Evolutionary conservation across 768 basidiomycete genomes (phyloP).

Genomic region (Phlegmacium glaucopus): DNA sequence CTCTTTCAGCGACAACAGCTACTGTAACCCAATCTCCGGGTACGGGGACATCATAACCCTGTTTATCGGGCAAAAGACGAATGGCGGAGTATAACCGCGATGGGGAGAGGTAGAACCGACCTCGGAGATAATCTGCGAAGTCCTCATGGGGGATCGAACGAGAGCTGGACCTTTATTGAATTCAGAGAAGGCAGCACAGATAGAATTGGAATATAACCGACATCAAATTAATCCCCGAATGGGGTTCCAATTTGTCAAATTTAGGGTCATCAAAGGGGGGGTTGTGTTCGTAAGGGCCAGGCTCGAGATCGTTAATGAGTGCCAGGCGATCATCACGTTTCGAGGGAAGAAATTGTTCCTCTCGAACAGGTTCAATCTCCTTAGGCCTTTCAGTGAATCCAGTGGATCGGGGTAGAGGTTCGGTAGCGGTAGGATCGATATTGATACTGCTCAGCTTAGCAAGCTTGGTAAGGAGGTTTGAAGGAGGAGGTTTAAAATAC

Average conservation of each 20-base stretch:
- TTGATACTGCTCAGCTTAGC: conserved; percentile 30
- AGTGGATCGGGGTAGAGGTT: conserved; percentile 17
- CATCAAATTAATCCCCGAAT: conserved; percentile 84
- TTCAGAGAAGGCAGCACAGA: conserved; percentile 2
- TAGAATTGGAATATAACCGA: conserved; percentile 36
- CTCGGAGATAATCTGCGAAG: conserved; percentile 75
- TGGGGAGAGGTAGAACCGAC: conserved; percentile 85
- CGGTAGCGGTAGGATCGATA: conserved; percentile 10
- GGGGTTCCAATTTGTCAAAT: conserved; percentile 83
- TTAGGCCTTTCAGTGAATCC: conserved; percentile 36
- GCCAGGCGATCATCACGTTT: conserved; percentile 61
- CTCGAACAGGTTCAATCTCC: conserved; percentile 1
- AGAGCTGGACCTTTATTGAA: conserved; percentile 45
- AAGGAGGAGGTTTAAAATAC: conserved; percentile 41
- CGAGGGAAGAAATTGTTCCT: conserved; percentile 2
- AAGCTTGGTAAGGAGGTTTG: conserved; percentile 51
- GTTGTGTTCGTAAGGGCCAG: conserved; percentile 76
- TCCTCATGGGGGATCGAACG: conserved; percentile 72
- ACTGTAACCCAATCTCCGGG: conserved; percentile 95
- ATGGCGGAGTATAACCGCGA: conserved; percentile 86
- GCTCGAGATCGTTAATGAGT: conserved; percentile 70
- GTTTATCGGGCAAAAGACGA: conserved; percentile 71
- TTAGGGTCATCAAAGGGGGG: conserved; percentile 68
- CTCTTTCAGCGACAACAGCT: conserved; percentile 90
- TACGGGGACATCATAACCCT: conserved; percentile 89